These are phyloP conservation scores for Camellia granthamiana DNA, from an alignment of 148 eudicot species.

Conservation along the genomic window DNA sequence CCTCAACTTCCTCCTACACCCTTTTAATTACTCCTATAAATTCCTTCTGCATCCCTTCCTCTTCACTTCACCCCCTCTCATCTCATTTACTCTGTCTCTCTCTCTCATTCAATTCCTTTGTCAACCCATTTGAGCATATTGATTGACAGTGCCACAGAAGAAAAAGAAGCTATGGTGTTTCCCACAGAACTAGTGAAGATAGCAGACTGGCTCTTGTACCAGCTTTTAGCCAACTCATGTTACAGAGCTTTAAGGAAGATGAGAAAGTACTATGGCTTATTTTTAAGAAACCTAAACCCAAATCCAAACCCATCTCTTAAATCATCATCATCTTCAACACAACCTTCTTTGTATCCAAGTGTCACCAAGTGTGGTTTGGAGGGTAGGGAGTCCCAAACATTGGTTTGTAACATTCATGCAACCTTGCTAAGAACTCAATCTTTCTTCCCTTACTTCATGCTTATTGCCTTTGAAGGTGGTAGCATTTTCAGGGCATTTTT, in stretches of 20 bases:
- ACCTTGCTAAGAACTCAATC: conserved; percentile 52
- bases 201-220: conserved; percentile 58
- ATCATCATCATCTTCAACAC: conserved; percentile 27
- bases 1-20: conserved; percentile 34
- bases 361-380: conserved; percentile 35
- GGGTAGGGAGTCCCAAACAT: conserved; percentile 38
- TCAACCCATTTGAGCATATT: neutral
- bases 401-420: conserved; percentile 67
- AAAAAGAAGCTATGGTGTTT: conserved; percentile 38
- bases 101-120: neutral
- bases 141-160: neutral
- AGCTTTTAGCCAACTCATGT: conserved; percentile 60
- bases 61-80: conserved; percentile 13
- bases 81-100: neutral
- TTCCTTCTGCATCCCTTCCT: conserved; percentile 24
- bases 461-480: conserved; percentile 96
- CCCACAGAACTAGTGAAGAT: conserved; percentile 43
- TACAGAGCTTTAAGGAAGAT: conserved; percentile 54
- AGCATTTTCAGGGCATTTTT: conserved; percentile 69
- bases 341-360: conserved; percentile 23
- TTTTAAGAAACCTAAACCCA: conserved; percentile 16
- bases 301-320: conserved; percentile 29
- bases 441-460: conserved; percentile 93
- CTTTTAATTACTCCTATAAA: conserved; percentile 41
- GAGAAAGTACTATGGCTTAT: conserved; percentile 35